Evolutionary conservation across 306 rosid species (phyloP).

Genomic region (Cicer arietinum): DNA sequence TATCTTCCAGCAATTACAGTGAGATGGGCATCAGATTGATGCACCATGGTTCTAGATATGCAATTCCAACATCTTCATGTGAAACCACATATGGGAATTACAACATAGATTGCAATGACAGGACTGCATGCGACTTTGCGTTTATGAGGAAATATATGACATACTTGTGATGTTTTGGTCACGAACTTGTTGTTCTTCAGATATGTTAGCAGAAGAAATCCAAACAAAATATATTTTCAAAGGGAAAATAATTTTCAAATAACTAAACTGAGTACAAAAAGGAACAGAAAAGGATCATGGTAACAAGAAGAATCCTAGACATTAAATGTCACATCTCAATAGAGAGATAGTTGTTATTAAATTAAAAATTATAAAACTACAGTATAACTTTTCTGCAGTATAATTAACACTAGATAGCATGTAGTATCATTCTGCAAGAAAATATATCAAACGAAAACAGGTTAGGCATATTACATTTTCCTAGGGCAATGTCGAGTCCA

Average conservation of each 20-base stretch:
- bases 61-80: constrained; percentile 17
- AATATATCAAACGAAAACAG: constrained; percentile 37
- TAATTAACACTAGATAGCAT: constrained; percentile 13
- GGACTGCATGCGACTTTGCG: constrained; percentile 7
- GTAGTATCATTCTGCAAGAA: constrained; percentile 4
- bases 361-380: constrained; percentile 17
- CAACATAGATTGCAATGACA: constrained; percentile 16
- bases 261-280: constrained; percentile 19
- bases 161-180: background rate
- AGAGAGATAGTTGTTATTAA: background rate
- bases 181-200: background rate
- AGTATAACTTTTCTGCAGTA: constrained; percentile 13
- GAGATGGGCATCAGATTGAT: background rate
- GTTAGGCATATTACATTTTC: constrained; percentile 72
- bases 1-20: background rate
- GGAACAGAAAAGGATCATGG: constrained; percentile 21
- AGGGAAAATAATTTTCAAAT: constrained; percentile 22
- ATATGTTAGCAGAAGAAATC: constrained; percentile 35
- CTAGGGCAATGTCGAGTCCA: constrained; percentile 82
- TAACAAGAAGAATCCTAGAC: constrained; percentile 29
- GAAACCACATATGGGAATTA: constrained; percentile 27
- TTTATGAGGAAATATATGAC: constrained; percentile 17
- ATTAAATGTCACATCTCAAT: background rate
- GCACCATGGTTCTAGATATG: constrained; percentile 1
- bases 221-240: constrained; percentile 20